Base-by-base conservation (phyloP, 805 yeast species). In the Kazachstania bromeliacearum region DNA sequence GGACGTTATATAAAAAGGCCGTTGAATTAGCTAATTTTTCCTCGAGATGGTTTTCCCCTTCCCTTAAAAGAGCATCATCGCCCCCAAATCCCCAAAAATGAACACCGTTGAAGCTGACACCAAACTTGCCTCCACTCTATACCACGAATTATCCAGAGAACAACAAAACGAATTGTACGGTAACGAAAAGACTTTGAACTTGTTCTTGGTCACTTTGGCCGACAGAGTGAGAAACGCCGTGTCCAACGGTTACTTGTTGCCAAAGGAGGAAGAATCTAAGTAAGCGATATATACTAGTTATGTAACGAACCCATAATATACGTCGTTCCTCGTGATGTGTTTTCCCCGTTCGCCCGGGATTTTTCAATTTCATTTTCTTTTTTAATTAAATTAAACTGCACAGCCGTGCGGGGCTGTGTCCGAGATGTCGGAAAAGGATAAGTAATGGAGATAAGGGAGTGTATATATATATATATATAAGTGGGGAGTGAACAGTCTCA, bases 181-280 rank as follows among this genome's bases (percentile, higher is more conserved):
- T 16, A 37, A 34, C 24, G 39, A 37, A 21, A n/a, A 31, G 8
- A 44, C 29, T 34, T 39, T 35, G 38, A 46, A 41, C 45, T 37
- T 24, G 27, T 46, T 42, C 31, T 46, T 43, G 27, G 51, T 42
- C 41, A 51, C 43, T 43, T 43, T 41, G 18, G 40, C 45, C n/a
- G 29, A 24, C 22, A 33, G 42, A 23, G 37, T 41, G 8, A 43
- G 44, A 36, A 36, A 32, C n/a, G 21, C 44, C 14, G 44, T 43
- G 17, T 6, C 23, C 13, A 20, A 24, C 21, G 46, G 46, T 17
- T 43, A 43, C 21, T 30, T 41, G 12, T 22, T 43, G 14, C 46
- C 46, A 28, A 25, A 38, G 24, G 41, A 34, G 9, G 17, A 17
- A 20, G 22, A 13, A 10, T 23, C 13, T 8, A 24, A 29, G 7